Base-by-base conservation (phyloP, 2,329 filamentous ascomycete genomes). In the Teratosphaeria zuluensis region DNA sequence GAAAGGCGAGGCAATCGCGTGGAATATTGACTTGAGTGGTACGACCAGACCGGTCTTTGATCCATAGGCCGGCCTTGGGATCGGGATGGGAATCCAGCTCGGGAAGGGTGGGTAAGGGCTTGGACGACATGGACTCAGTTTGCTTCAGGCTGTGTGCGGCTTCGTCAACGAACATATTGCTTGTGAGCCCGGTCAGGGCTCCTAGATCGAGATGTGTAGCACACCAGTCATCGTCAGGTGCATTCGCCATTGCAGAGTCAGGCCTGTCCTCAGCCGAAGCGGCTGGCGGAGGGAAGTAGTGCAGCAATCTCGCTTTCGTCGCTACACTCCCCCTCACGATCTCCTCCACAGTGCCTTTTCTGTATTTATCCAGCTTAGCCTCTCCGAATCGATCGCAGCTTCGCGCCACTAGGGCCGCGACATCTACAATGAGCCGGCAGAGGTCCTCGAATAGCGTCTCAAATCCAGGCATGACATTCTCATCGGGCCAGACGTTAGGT, bases 111-210 rank as follows among this genome's bases (percentile, higher is more conserved):
- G 58, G 55, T 1, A 60, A 53, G 0, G 59, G 60, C 16, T 38
- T 33, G 46, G 31, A 30, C 2, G 8, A 31, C 19, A 57, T 52
- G 1, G 38, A 69, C 67, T 63, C 74, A 69, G n/a, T 72, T 61
- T 21, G 58, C 19, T 21, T 31, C 56, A 75, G 73, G 5, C 70
- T 61, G 31, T 77, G 67, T 9, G 70, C 71, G 0, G 75, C 75
- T 75, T 97, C 92, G 69, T 97, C 90, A 62, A 97, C 81, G 73
- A 95, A 97, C 91, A 97, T 96, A 65, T 92, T 92, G 2, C 88
- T 92, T 0, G 94, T 99, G 35, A 99, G 80, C 14, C 92, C 92
- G 0, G 94, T 99, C 33, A 99, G 80, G 71, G 92, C 97, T 51
- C 94, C 91, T 68, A 96, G 91, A 73, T 97, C 92, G 58, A 94